phyloP scores from a whole-genome alignment of 2,329 filamentous ascomycete genomes.

The Fusarium buxicola region DNA sequence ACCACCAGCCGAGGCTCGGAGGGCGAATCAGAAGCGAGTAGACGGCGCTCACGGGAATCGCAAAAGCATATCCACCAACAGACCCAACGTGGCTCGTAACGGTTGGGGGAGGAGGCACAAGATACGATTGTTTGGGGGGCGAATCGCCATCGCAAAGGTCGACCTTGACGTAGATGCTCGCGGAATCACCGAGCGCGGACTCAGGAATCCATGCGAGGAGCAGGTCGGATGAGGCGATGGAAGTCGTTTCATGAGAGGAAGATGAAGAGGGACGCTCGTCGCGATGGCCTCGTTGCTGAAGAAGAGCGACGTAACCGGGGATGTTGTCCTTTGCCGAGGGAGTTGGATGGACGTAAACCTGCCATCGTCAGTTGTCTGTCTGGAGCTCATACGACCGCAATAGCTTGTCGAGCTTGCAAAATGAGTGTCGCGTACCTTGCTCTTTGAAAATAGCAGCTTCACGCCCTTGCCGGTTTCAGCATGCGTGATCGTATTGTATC shows the following conservation, averaged over 20 bases:
- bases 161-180: constrained; percentile 93
- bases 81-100: constrained; percentile 79
- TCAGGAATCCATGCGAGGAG: constrained; percentile 96
- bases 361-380: constrained; percentile 28
- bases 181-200: constrained; percentile 84
- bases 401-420: neutral
- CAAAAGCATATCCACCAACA: constrained; percentile 87
- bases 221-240: constrained; percentile 74
- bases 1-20: constrained; percentile 98
- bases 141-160: constrained; percentile 86
- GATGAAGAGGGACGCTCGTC: constrained; percentile 54
- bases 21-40: constrained; percentile 92
- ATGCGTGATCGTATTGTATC: constrained; percentile 93
- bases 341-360: constrained; percentile 97
- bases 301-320: constrained; percentile 88
- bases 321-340: constrained; percentile 97
- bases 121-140: constrained; percentile 85
- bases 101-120: constrained; percentile 91
- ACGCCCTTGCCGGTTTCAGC: constrained; percentile 82
- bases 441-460: constrained; percentile 95
- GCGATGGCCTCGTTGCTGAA: constrained; percentile 81
- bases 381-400: neutral
- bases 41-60: constrained; percentile 87
- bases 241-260: constrained; percentile 49
- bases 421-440: constrained; percentile 74